phyloP scores from a whole-genome alignment of 2,329 filamentous ascomycete genomes.

The Trichoderma sp. region DNA sequence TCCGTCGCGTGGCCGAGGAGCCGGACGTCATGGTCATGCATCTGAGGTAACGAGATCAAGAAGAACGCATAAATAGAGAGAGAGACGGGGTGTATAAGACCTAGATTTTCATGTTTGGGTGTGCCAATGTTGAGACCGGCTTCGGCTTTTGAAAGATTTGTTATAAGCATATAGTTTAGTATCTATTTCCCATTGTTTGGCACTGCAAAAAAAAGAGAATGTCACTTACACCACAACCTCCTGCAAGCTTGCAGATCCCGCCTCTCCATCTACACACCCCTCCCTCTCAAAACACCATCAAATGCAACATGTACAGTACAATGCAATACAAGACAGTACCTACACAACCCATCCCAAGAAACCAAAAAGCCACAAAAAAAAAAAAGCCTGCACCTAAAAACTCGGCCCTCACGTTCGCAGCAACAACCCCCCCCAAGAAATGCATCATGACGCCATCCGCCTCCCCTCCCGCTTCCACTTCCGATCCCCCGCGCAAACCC shows the following conservation, averaged over 20 bases:
- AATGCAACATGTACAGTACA: not conserved
- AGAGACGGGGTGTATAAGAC: not conserved
- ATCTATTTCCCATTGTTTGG: not conserved
- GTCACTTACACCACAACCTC: not conserved
- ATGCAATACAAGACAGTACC: not conserved
- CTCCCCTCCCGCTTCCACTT: not conserved
- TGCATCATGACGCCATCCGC: not conserved
- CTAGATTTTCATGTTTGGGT: constrained; percentile 8
- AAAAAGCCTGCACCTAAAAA: not conserved
- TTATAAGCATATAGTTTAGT: not conserved
- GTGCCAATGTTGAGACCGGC: not conserved
- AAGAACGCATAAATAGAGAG: not conserved
- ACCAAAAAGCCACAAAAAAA: not conserved
- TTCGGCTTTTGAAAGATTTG: not conserved
- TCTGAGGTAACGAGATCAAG: constrained; percentile 55
- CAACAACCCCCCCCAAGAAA: not conserved
- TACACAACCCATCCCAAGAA: not conserved
- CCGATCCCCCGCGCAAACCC: not conserved
- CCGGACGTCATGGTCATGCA: constrained; percentile 85
- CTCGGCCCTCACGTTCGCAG: not conserved
- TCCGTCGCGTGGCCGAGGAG: constrained; percentile 74
- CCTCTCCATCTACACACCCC: not conserved
- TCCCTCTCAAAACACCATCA: not conserved
- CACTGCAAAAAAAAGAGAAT: not conserved
- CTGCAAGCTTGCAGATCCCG: not conserved